Conservation (phyloP, 331 rosid species). For the Spiraea crenata region DNA sequence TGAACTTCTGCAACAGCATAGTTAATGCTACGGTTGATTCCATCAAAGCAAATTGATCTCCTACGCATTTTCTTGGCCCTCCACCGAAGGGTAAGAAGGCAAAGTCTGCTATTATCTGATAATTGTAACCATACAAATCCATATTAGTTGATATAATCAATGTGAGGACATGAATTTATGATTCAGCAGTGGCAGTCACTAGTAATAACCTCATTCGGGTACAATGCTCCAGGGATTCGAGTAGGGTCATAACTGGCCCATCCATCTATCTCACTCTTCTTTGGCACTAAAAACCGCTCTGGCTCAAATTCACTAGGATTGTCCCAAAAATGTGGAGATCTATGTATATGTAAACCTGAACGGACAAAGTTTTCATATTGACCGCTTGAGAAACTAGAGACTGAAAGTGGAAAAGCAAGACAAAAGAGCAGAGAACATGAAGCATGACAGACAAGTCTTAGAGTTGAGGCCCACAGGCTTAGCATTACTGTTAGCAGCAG, state of each 20-base stretch:
- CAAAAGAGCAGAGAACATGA: neutral
- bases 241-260: constrained; percentile 97
- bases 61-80: constrained; percentile 93
- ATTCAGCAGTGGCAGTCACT: neutral
- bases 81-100: constrained; percentile 97
- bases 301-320: constrained; percentile 77
- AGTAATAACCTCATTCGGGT: constrained; percentile 76
- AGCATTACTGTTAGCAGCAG: neutral
- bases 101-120: constrained; percentile 80
- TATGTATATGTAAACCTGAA: constrained; percentile 90
- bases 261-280: constrained; percentile 62
- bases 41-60: constrained; percentile 98
- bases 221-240: constrained; percentile 89
- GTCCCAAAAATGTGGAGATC: constrained; percentile 96
- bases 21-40: constrained; percentile 86
- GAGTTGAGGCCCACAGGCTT: neutral
- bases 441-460: neutral
- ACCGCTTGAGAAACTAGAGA: neutral
- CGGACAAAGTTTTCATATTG: constrained; percentile 13
- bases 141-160: neutral
- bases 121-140: constrained; percentile 17
- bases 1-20: constrained; percentile 80
- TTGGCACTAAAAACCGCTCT: constrained; percentile 74
- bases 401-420: neutral
- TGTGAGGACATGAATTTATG: constrained; percentile 9